Base-by-base conservation (phyloP, 371 early-diverging fungal species). In the Mortierella sp. region DNA sequence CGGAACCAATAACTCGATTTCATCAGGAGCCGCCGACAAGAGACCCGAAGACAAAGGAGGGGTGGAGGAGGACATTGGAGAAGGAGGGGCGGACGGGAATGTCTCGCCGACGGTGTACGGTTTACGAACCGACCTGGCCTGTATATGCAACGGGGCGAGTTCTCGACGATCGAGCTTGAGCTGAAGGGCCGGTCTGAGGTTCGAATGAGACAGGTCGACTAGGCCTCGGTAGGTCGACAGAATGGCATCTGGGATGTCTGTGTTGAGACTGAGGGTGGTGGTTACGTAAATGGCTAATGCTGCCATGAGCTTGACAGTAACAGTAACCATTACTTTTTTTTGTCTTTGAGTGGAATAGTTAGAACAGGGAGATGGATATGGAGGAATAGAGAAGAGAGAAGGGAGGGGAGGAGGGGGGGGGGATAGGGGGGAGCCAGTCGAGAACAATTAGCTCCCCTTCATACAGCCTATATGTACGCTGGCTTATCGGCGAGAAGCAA, bases 81-180 rank as follows among this genome's bases (percentile, higher is more conserved):
- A 31, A 26, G 43, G 22, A 34, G 10, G 61, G 6, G 8, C 34
- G 13, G 19, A 43, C 39, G 1, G 71, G 24, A n/a, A 16, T 34
- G 19, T 13, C 43, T 72, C 73, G 9, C 39, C 73, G 55, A 70
- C 8, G 29, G 34, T 31, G 55, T 71, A 66, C 1, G 76, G 76
- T 29, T 63, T 70, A 24, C 4, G 9, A 7, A 40, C 40, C 41
- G 67, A 65, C 22, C 76, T 70, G 22, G n/a, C 40, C 11, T 26
- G 9, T 41, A 76, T 24, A 29, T 66, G 24, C n/a, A 48, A 16
- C 1, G 45, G 44, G 2, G 67, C 31, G 6, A 68, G 72, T 43
- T 71, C 72, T n/a, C 48, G 53, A n/a, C 68, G 77, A 44, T 50
- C 68, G 52, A 77, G 68, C n/a, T 55, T 47, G 64, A 71, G 41